Evolutionary conservation across 345 rosid species (phyloP), one percentile per base, ranked within the genome.

Genomic region (Eutrema japonicum): DNA sequence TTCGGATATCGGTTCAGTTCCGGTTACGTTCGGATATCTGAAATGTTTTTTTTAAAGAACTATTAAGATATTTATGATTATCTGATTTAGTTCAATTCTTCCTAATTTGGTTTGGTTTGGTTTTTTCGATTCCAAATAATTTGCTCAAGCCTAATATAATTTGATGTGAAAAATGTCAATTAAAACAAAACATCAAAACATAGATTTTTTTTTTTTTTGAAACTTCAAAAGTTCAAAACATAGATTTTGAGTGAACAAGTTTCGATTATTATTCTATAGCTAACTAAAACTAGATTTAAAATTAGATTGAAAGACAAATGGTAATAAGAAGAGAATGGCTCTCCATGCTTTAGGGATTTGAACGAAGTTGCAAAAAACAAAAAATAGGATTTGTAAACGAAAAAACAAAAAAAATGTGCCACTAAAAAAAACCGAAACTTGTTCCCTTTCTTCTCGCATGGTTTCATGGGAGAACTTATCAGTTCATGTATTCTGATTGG

Each of bases 311-410:
- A 49, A 40, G 14, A 35, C n/a, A 41, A 50, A 49, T 33, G 13
- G 72, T 10, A 41, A 77, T n/a, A 77, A 65, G 80, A 18, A 18
- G 22, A 18, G 22, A 66, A 77, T 71, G 77, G 77, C 38, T 77
- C 62, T 59, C 80, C 80, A 66, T 72, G 46, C 68, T 71, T 77
- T 77, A 58, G 77, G 77, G 73, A 36, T 29, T 46, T 46, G 12
- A 54, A 63, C 33, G 47, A 77, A 71, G 64, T 71, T 14, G 51
- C 50, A 22, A 71, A 71, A 71, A 70, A 55, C 52, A 7, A 11
- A 55, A 57, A 77, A 65, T 64, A 77, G 71, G 64, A 55, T 38
- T 27, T 45, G 54, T 37, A 62, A 54, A 70, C 48, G 8, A 11
- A 60, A 13, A 26, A 40, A 11, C 0, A 11, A 0, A 26, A 53